Evolutionary conservation across 1,284 basidiomycete genomes (phyloP), one percentile per base, ranked within the genome.

Genomic region (Cryptococcus sp.): DNA sequence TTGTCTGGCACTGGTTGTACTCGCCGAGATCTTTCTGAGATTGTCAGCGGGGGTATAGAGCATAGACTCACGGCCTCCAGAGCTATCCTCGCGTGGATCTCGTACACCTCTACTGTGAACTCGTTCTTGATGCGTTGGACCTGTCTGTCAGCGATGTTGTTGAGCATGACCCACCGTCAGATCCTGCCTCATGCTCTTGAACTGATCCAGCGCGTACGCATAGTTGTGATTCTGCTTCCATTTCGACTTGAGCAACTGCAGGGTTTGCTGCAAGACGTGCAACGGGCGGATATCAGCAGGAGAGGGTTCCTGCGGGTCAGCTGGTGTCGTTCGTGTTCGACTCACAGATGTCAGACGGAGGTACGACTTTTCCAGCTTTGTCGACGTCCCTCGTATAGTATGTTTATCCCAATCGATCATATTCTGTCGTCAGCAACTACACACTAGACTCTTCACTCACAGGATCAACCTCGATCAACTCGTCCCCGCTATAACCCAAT

Each of bases 91-190:
- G 93, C 96, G 80, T 99, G 96, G 48, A 94, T 96, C 78, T 99
- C 96, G 76, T 99, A 99, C 13, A 98, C 95, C 77, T 89, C 86
- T 39, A 95, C 93, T 0, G 96, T 98, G 72, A 99, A 98, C 56
- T 96, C 91, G 71, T 97, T 99, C 82, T 97, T 97, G 75, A 99
- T 97, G 39, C 95, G 87, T 82, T 99, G 96, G n/a, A 99, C 94
- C 93, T 96, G 69, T 5, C 16, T 38, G 48, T 59, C 54, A 59
- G 60, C 46, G 27, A 39, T n/a, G 31, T 10, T 48, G 47, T 45
- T 39, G 40, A 8, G 25, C 47, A 50, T 22, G 44, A 84, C 89
- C 79, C 78, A 95, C 95, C 62, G 93, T 98, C 62, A 99, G 83
- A 81, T 99, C 96, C 79, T 99, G 96, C 50, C 96, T 87, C 67